Evolutionary conservation across 1,139 yeast genomes (phyloP), one percentile per base, ranked within the genome.

Genomic region (Saccharomycopsis crataegensis): DNA sequence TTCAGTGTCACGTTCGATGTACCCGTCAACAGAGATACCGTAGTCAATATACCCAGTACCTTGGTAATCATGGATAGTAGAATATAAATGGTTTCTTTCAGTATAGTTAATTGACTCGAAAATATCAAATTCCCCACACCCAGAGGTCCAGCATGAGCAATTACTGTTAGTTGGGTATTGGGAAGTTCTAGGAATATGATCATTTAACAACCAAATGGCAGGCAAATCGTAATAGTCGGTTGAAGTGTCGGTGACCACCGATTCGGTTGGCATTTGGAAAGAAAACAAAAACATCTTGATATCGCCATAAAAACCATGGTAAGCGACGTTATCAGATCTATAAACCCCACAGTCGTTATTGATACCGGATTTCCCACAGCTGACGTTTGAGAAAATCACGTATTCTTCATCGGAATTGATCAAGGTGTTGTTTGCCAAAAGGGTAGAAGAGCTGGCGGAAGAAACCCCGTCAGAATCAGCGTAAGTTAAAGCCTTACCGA

Each of bases 81-180:
- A 74, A 67, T 74, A 82, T 62, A 84, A 73, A 59, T 80, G 74
- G 58, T 68, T 69, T 43, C 77, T 70, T 60, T 80, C 81, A 31
- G 87, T 78, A 49, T 66, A 65, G 62, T 77, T 77, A 75, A 77
- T 70, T 33, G 77, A 77, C 73, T 85, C 94, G 65, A 85, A 85
- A 65, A 85, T 79, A 71, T 86, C 94, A 67, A 82, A 82, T 70
- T 86, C 93, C 70, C 94, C 93, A 71, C 91, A 83, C 12, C 90
- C 90, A 52, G 83, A 73, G 43, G 75, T 70, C 91, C 93, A 85
- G 66, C 91, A 82, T 34, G 90, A 83, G 68, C 91, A 85, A 60
- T 77, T 73, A 50, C 75, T 67, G 60, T 77, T 76, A 48, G 80
- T 76, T 58, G 80, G 79, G 67, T 85, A 85, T 70, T 85, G 91